Evolutionary conservation across 768 basidiomycete genomes (phyloP).

Genomic region (Suillus lakei): DNA sequence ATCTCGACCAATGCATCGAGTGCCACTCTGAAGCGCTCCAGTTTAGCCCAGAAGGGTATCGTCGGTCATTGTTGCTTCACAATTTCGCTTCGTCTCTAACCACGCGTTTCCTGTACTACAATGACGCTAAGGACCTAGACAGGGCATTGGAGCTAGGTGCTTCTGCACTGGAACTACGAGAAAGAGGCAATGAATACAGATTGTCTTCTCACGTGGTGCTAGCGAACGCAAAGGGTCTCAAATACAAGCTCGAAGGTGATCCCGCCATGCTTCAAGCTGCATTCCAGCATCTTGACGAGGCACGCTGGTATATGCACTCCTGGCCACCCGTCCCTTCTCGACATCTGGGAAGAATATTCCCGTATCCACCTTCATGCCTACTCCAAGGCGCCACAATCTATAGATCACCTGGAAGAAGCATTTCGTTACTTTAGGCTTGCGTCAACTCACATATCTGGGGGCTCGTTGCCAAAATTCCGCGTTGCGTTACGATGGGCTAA

Average conservation of each 20-base stretch:
- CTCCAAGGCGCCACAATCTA: constrained; percentile 21
- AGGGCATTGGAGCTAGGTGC: constrained; percentile 27
- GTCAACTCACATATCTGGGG: constrained; percentile 17
- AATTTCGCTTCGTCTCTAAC: constrained; percentile 21
- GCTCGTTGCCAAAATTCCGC: constrained; percentile 23
- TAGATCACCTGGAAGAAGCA: constrained; percentile 25
- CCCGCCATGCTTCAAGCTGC: constrained; percentile 28
- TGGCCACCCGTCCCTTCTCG: constrained; percentile 22
- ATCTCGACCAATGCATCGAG: constrained; percentile 30
- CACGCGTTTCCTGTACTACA: constrained; percentile 20
- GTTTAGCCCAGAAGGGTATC: constrained; percentile 13
- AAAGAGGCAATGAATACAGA: constrained; percentile 24
- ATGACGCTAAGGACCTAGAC: constrained; percentile 26
- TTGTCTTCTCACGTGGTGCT: neutral
- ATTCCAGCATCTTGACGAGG: constrained; percentile 28
- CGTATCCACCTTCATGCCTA: constrained; percentile 30
- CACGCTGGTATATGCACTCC: constrained; percentile 27
- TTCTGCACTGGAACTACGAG: constrained; percentile 22
- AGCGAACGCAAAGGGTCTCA: neutral
- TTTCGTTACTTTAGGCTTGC: constrained; percentile 30
- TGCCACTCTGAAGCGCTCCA: constrained; percentile 31
- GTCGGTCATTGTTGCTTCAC: constrained; percentile 11
- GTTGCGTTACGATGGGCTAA: constrained; percentile 27
- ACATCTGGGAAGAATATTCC: constrained; percentile 27
- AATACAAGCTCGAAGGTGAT: constrained; percentile 10